Evolutionary conservation across 116 monocot species (phyloP), one percentile per base, ranked within the genome.

Genomic region (Papilionanthe hybrid): DNA sequence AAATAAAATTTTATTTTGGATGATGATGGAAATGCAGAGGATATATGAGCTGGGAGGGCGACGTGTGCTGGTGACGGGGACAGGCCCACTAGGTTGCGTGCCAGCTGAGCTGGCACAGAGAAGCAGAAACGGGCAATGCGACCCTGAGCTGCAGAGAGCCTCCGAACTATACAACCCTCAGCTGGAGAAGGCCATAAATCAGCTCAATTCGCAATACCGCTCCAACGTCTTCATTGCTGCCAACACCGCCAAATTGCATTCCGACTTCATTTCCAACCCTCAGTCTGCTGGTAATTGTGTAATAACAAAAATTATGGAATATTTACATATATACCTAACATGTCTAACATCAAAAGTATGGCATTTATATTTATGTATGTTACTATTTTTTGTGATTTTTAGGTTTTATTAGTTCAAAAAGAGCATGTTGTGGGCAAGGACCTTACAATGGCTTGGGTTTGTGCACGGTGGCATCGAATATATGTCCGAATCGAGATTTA

Each of bases 21-120:
- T 22, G 49, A 4, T 7, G 22, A n/a, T 60, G 20, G 9, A 20
- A 5, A 10, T 63, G 67, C 84, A 89, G 89, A 83, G 86, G 48
- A 68, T 89, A 17, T 86, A 89, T 32, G 81, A 89, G 42, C 72
- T 89, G 72, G 89, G 89, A 8, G 83, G 81, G 5, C 67, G 89
- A 8, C 75, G 79, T 19, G 84, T 84, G 28, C 9, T 89, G 17
- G 86, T 84, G 66, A 82, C 89, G 0, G 89, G 86, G 28, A 86
- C 79, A 5, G 89, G 88, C 17, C 89, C 89, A 1, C 5, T 89
- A 0, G 89, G 89, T 6, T 89, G 89, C 71, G 79, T 89, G n/a
- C 84, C 89, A 0, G 86, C 79, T 0, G 86, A 86, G 65, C 82
- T 89, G 4, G 86, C 89, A 6, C 41, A 79, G 30, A 30, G 82